phyloP scores from a whole-genome alignment of 2,329 filamentous ascomycete genomes.

The Fusarium cicatricum region DNA sequence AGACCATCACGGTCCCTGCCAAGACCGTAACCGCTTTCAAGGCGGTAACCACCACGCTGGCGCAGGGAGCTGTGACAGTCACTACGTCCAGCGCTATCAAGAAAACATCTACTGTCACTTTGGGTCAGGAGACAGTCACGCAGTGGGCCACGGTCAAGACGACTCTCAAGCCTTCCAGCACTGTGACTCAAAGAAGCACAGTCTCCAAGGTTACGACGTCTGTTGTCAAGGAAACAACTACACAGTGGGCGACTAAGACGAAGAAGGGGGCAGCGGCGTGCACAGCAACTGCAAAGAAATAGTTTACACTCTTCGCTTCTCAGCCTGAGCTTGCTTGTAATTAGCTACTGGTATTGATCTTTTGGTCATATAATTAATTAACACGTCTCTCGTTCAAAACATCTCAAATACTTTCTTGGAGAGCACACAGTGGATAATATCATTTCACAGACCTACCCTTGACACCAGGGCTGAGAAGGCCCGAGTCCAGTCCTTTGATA shows the following conservation, averaged over 20 bases:
- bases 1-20: slow-evolving; percentile 31
- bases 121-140: slow-evolving; percentile 13
- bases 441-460: too few relatives aligned
- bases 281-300: too few relatives aligned
- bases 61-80: slow-evolving; percentile 21
- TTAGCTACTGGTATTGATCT: too few relatives aligned
- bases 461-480: too few relatives aligned
- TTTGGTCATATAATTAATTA: too few relatives aligned
- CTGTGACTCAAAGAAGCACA: slow-evolving; percentile 20
- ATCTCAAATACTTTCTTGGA: too few relatives aligned
- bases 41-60: slow-evolving; percentile 13
- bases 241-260: slow-evolving; percentile 23
- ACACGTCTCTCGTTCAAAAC: too few relatives aligned
- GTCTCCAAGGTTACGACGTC: slow-evolving; percentile 28
- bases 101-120: slow-evolving; percentile 15
- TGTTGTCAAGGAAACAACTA: slow-evolving; percentile 22
- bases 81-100: slow-evolving; percentile 23
- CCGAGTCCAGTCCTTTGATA: too few relatives aligned
- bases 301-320: too few relatives aligned
- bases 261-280: slow-evolving; percentile 30
- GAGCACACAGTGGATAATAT: too few relatives aligned
- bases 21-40: slow-evolving; percentile 28
- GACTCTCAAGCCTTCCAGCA: slow-evolving; percentile 35
- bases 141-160: slow-evolving; percentile 38
- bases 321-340: too few relatives aligned